phyloP scores from a whole-genome alignment of 805 yeast genomes.

The Ogataea polymorpha region DNA sequence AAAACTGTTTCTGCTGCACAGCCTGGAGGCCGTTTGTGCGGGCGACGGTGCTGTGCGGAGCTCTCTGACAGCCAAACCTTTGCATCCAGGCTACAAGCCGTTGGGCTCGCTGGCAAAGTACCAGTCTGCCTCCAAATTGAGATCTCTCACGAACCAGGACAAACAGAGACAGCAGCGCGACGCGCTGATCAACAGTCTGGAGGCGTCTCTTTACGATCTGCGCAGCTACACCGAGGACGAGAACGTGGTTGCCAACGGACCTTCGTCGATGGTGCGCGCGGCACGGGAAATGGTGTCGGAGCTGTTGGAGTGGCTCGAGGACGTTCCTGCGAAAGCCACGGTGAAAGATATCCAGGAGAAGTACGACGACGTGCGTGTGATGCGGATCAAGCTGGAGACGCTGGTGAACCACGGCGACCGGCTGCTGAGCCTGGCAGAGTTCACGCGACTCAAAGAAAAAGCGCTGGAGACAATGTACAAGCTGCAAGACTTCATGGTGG shows the following conservation, averaged over 20 bases:
- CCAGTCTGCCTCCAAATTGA: slow-evolving; percentile 46
- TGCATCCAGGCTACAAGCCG: slow-evolving; percentile 44
- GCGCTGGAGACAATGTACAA: slow-evolving; percentile 40
- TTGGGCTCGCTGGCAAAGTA: slow-evolving; percentile 46
- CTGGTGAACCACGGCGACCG: slow-evolving; percentile 41
- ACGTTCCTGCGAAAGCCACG: slow-evolving; percentile 55
- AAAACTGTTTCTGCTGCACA: slow-evolving; percentile 46
- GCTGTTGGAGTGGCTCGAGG: slow-evolving; percentile 74
- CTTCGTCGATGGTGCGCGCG: slow-evolving; percentile 37
- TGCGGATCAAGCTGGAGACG: slow-evolving; percentile 34
- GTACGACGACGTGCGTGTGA: slow-evolving; percentile 29
- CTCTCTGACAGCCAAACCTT: slow-evolving; percentile 26
- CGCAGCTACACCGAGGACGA: slow-evolving; percentile 58
- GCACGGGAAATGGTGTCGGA: slow-evolving; percentile 41
- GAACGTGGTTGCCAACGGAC: slow-evolving; percentile 42
- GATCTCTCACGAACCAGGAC: slow-evolving; percentile 53
- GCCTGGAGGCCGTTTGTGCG: slow-evolving; percentile 37
- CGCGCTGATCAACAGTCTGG: slow-evolving; percentile 64
- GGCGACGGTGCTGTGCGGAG: slow-evolving; percentile 17
- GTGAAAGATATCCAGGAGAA: slow-evolving; percentile 37
- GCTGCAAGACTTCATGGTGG: slow-evolving; percentile 43
- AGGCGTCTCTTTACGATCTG: slow-evolving; percentile 66
- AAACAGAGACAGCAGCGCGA: slow-evolving; percentile 50
- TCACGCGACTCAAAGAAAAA: slow-evolving; percentile 41
- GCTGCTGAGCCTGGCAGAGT: slow-evolving; percentile 46